A percentile compares a stretch with the other conserved stretches of the same genome.
These are phyloP conservation scores for Leptographium lundbergii DNA, from an alignment of 2,329 filamentous ascomycete genomes.

Conservation along the genomic window DNA sequence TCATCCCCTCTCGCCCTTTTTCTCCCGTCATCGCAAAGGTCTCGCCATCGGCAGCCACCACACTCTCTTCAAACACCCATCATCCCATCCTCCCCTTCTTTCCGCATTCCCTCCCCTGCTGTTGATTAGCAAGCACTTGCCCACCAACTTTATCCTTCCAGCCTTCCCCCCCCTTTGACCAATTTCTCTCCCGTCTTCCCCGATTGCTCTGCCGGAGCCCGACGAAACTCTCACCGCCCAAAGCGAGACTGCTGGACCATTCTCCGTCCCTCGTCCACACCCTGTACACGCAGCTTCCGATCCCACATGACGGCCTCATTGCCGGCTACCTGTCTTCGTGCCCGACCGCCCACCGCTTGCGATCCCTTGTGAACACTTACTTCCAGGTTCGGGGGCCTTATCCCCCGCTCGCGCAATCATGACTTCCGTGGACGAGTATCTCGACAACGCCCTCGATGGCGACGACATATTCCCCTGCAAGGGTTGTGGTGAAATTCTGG, in stretches of 20 bases:
- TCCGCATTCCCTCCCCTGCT: not conserved
- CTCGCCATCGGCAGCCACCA: not conserved
- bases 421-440: conserved; percentile 46
- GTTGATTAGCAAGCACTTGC: not conserved
- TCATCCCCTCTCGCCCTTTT: not conserved
- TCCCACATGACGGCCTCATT: conserved; percentile 2
- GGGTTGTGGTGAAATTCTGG: conserved; percentile 91
- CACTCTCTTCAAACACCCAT: not conserved
- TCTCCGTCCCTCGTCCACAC: not conserved
- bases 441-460: conserved; percentile 55
- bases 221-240: not conserved
- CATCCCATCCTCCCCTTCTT: not conserved
- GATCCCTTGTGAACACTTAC: not conserved
- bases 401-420: conserved; percentile 18
- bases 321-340: not conserved
- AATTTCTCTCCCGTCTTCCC: not conserved
- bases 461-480: conserved; percentile 86
- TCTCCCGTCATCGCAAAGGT: not conserved
- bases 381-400: conserved; percentile 1
- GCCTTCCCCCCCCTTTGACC: not conserved
- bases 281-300: not conserved
- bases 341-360: not conserved
- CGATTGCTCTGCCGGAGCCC: not conserved
- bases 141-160: not conserved
- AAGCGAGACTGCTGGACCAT: not conserved